Conservation (phyloP, 192 early-diverging fungal species). For the Coemansia sp. region DNA sequence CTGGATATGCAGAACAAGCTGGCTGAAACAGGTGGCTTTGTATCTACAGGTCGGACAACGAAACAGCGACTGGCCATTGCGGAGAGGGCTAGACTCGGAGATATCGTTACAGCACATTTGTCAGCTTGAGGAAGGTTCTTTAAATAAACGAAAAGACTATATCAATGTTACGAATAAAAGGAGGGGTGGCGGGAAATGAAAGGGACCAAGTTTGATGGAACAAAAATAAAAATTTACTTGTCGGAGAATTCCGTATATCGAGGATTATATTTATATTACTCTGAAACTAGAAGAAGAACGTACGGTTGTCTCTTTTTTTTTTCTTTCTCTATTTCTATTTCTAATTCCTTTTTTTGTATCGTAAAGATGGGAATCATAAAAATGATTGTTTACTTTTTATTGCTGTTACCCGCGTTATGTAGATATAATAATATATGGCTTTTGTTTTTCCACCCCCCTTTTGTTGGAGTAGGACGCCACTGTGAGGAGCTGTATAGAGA, state of each 20-base stretch:
- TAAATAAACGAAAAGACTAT: neutral
- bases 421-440: too few species aligned
- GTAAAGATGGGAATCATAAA: neutral
- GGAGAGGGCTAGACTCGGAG: neutral
- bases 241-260: neutral
- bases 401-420: too few species aligned
- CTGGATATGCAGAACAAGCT: conserved; percentile 20
- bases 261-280: neutral
- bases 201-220: neutral
- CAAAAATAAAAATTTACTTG: neutral
- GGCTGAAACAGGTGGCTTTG: conserved; percentile 14
- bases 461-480: too few species aligned
- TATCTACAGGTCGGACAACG: conserved; percentile 14
- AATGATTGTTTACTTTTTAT: neutral
- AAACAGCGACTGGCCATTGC: conserved; percentile 16
- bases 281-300: neutral
- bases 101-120: conserved; percentile 1
- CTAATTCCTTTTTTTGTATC: too few species aligned
- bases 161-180: too few species aligned
- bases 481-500: too few species aligned
- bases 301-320: neutral
- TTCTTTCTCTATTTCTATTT: neutral
- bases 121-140: neutral
- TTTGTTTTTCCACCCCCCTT: too few species aligned
- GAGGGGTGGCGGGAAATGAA: neutral